Conservation (phyloP, 768 basidiomycete species). For the Tulasnella calospora region DNA sequence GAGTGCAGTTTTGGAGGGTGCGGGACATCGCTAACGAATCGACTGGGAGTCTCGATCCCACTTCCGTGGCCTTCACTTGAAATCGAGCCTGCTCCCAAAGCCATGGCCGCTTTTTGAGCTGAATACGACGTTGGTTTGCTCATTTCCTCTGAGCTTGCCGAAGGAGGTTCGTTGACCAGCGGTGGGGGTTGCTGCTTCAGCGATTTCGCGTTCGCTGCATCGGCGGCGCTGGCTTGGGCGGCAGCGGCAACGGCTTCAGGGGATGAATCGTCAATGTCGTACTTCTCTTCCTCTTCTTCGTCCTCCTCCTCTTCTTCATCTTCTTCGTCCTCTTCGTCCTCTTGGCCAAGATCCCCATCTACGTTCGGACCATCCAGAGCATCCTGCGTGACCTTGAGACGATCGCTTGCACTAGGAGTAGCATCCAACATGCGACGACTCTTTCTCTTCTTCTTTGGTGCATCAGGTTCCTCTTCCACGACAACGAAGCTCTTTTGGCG, state of each 20-base stretch:
- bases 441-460: slow-evolving; percentile 32
- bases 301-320: slow-evolving; percentile 47
- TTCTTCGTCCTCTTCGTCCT: slow-evolving; percentile 44
- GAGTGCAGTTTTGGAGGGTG: slow-evolving; percentile 35
- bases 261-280: slow-evolving; percentile 90
- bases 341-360: slow-evolving; percentile 43
- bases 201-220: slow-evolving; percentile 26
- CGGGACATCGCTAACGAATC: slow-evolving; percentile 34
- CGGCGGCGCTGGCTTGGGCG: background rate
- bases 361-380: slow-evolving; percentile 31
- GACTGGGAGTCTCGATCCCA: slow-evolving; percentile 38
- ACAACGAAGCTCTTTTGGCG: slow-evolving; percentile 98
- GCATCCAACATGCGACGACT: slow-evolving; percentile 21
- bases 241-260: slow-evolving; percentile 42
- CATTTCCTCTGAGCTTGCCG: slow-evolving; percentile 11
- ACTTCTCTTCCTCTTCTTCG: slow-evolving; percentile 69
- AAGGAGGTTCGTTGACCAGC: slow-evolving; percentile 4
- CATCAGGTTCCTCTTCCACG: slow-evolving; percentile 77
- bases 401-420: slow-evolving; percentile 12
- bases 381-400: slow-evolving; percentile 11
- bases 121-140: background rate
- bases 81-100: background rate
- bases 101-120: slow-evolving; percentile 2
- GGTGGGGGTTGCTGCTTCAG: slow-evolving; percentile 26
- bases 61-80: slow-evolving; percentile 27